Evolutionary conservation across 345 rosid species (phyloP), one percentile per base, ranked within the genome.

Genomic region (Euphorbia peplus): DNA sequence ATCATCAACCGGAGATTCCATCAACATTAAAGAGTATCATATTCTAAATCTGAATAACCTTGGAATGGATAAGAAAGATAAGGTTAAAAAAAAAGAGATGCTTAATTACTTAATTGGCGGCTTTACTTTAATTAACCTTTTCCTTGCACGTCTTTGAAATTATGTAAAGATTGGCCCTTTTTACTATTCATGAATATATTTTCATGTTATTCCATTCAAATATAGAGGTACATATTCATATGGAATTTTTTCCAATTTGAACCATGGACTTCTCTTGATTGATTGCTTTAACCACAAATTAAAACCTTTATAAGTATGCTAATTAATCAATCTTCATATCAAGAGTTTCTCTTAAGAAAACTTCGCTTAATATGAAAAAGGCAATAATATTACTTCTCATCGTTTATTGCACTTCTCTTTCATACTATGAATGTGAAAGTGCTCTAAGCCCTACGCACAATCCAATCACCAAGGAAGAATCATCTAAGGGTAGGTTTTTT

Each of bases 381-480:
- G 50, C 15, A 44, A 44, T 44, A 12, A 3, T 58, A 15, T 41
- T 58, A n/a, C 21, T 58, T 0, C 42, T 58, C 22, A 15, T 58
- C 62, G 2, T 16, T 58, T 58, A 41, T 37, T 29, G n/a, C 61
- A 57, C 2, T 5, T 16, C 61, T 10, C 61, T 57, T 57, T 29
- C 61, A 26, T 57, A 10, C 3, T 29, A 58, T 58, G 62, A 39
- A 58, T 58, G 62, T 19, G 62, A 58, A 30, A 37, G 42, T 28
- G 4, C 62, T 30, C 19, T 58, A 2, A 29, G 39, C 8, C 60
- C 60, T 56, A 8, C 15, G 0, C 5, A 56, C 37, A 56, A 14
- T 19, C 1, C 62, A 58, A 28, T 58, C 39, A 58, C 10, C 8
- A 28, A 19, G 10, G 19, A 10, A 28, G 19, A 58, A 5, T 12